Base-by-base conservation (phyloP, 2,329 filamentous ascomycete species). In the Blastomyces silverae region DNA sequence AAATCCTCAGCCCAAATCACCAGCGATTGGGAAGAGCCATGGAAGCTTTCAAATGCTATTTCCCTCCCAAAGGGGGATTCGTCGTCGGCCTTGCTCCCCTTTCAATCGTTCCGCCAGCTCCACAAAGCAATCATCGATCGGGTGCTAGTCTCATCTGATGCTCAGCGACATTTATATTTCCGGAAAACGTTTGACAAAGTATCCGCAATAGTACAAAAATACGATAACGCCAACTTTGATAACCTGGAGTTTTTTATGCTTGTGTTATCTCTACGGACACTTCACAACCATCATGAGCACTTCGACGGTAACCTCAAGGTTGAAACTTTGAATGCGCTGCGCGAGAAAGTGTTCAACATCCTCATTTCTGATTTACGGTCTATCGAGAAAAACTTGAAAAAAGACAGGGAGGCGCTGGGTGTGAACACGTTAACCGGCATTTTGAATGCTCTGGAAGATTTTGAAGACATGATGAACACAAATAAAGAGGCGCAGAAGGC, bases 391-490 rank as follows among this genome's bases (percentile, higher is more conserved):
- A 71, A 71, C 52, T 74, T 73, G 66, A 73, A 73, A 64, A 76
- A 76, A 66, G n/a, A 46, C 13, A 39, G 59, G 7, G 70, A 76
- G 28, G 69, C 73, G 46, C 52, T 75, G 42, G 70, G 74, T 62
- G 70, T 74, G 34, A 73, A 42, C 11, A 60, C 15, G 2, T 56
- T 79, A 20, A 74, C 74, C 37, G 76, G 76, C 62, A 73, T 72
- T 13, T 70, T 79, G 31, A 75, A 76, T 70, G 72, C 74, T 15
- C 67, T 78, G 52, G 77, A 78, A 63, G 73, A 77, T 48, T 77
- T 79, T 65, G 75, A 76, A 65, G 76, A 78, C 61, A 66, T 79
- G 22, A 70, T 72, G 6, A 69, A 68, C 25, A 71, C 72, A 46
- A 73, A 74, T 64, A 69, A 70, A 20, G 74, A 78, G 37, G 73